These are phyloP conservation scores for Trichosanthes truncata DNA, from an alignment of 306 rosid genomes.

Conservation along the genomic window DNA sequence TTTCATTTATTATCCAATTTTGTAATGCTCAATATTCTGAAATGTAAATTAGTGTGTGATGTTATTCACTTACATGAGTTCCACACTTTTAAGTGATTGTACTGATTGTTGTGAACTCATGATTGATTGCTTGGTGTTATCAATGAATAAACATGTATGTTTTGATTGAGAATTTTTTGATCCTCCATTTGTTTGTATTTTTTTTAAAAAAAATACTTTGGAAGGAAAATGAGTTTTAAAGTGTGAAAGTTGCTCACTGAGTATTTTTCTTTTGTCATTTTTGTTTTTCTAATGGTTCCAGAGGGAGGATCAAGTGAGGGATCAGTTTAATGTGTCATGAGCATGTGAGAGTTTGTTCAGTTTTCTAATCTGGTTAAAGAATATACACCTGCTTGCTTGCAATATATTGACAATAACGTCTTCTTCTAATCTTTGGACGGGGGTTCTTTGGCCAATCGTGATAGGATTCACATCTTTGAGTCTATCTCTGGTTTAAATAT, in stretches of 20 bases:
- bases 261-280: neutral
- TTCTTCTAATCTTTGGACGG: neutral
- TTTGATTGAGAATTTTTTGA: neutral
- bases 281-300: neutral
- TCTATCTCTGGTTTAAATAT: neutral
- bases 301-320: neutral
- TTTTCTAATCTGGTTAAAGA: neutral
- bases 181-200: neutral
- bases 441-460: neutral
- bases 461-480: neutral
- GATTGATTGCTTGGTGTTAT: neutral
- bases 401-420: neutral
- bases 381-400: neutral
- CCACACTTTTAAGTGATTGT: neutral
- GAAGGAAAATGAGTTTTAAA: neutral
- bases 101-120: neutral
- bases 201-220: neutral
- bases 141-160: neutral
- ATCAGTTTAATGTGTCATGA: neutral
- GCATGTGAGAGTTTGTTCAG: neutral
- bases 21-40: neutral
- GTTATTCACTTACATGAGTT: neutral
- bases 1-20: neutral
- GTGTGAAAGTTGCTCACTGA: neutral
- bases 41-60: neutral